Evolutionary conservation across 805 yeast species (phyloP), one percentile per base, ranked within the genome.

Genomic region (Diddensiella santjacobensis): DNA sequence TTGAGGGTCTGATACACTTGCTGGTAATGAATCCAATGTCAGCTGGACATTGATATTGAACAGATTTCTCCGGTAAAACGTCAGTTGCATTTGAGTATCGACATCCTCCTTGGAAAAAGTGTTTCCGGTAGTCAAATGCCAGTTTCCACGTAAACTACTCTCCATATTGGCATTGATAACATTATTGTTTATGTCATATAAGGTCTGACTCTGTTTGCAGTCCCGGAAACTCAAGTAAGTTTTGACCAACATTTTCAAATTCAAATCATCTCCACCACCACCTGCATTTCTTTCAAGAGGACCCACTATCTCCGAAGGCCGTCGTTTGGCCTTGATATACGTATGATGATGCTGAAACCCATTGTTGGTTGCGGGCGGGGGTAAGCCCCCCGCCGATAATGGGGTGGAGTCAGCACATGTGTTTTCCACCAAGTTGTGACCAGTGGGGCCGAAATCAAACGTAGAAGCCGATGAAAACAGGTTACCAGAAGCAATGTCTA

Each of bases 61-160:
- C 42, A 59, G 49, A 44, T 59, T 59, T 35, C 63, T 48, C 8
- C 63, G 51, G 47, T 59, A 59, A 40, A 60, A 58, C 6, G 61
- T 59, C 31, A 60, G 51, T 39, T 55, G 54, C 38, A 23, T 38
- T 19, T 38, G 22, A 19, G n/a, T 17, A 15, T 40, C 43, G 8
- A 22, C 30, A 8, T 20, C 17, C 19, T 40, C 26, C 33, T 23
- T 10, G 19, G 23, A 19, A 8, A 17, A 35, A 20, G 40, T 44
- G n/a, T 22, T 36, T 10, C 49, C 33, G 8, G 39, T 15, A 2
- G 50, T 39, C 30, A 48, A 15, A 31, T 43, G 47, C 51, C 51
- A 48, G 48, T 48, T 48, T 4, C 51, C 51, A 2, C 31, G 20
- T 15, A 48, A 35, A 10, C 13, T 24, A 3, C 39, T 15, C 22